Evolutionary conservation across 495 filamentous ascomycete species (phyloP).

Genomic region (Pseudomonodictys pantanalensis): DNA sequence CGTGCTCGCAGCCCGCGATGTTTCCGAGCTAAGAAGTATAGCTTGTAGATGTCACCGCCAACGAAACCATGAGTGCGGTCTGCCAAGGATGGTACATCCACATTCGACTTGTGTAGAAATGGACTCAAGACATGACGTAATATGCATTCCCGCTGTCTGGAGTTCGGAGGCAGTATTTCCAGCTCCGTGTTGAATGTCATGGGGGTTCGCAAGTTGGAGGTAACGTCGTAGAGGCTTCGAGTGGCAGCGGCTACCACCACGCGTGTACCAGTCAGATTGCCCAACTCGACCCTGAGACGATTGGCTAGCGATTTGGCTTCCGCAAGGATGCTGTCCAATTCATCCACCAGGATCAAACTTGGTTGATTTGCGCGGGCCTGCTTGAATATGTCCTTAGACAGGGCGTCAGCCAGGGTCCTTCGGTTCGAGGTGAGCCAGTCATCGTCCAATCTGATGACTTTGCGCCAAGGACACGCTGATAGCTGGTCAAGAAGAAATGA

Average conservation of each 20-base stretch:
- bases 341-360: constrained; percentile 79
- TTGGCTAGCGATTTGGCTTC: constrained; percentile 46
- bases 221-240: constrained; percentile 69
- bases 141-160: constrained; percentile 54
- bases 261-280: constrained; percentile 42
- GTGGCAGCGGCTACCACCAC: constrained; percentile 74
- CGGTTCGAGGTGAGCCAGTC: constrained; percentile 50
- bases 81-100: constrained; percentile 45
- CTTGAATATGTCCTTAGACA: constrained; percentile 64
- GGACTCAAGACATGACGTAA: constrained; percentile 43
- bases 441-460: constrained; percentile 58
- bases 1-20: constrained; percentile 5
- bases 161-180: constrained; percentile 74
- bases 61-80: constrained; percentile 68
- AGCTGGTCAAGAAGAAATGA: constrained; percentile 65
- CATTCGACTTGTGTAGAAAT: constrained; percentile 14
- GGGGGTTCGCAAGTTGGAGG: constrained; percentile 53
- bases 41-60: constrained; percentile 54
- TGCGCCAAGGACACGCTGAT: constrained; percentile 65
- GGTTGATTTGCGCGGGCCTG: constrained; percentile 70
- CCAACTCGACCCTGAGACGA: constrained; percentile 45
- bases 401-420: constrained; percentile 43
- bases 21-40: constrained; percentile 17
- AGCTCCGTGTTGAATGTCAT: constrained; percentile 53
- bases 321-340: constrained; percentile 70